phyloP scores from a whole-genome alignment of 2,329 filamentous ascomycete species.

The Purpureocillium lavendulum region DNA sequence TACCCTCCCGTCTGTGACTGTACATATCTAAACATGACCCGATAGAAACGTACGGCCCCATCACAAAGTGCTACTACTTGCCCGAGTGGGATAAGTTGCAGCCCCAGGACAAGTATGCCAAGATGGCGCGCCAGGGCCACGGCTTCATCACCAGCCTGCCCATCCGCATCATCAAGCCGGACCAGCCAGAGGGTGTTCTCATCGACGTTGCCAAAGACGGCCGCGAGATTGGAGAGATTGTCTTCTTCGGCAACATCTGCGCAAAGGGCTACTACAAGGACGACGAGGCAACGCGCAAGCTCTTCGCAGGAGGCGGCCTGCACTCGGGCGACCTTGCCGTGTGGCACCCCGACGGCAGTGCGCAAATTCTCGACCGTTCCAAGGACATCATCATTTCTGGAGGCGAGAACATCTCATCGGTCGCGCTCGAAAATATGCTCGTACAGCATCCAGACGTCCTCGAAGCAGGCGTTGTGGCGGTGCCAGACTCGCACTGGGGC shows the following conservation, averaged over 20 bases:
- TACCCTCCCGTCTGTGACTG: background rate
- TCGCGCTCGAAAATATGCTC: constrained; percentile 85
- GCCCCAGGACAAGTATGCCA: constrained; percentile 68
- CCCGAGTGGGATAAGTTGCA: constrained; percentile 75
- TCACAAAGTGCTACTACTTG: constrained; percentile 87
- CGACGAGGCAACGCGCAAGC: constrained; percentile 69
- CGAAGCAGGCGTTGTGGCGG: constrained; percentile 83
- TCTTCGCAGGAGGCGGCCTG: constrained; percentile 79
- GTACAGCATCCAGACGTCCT: constrained; percentile 81
- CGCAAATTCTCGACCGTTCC: constrained; percentile 85
- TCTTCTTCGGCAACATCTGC: constrained; percentile 88
- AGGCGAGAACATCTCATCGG: constrained; percentile 93
- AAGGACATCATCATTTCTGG: constrained; percentile 99
- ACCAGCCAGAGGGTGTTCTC: constrained; percentile 52
- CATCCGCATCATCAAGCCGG: constrained; percentile 72
- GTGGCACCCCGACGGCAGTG: constrained; percentile 82
- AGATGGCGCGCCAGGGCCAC: constrained; percentile 91
- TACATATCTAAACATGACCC: background rate
- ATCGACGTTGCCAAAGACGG: constrained; percentile 40
- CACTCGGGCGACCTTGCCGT: constrained; percentile 92
- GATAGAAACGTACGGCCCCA: constrained; percentile 84
- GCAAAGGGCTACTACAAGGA: constrained; percentile 90
- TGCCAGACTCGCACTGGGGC: constrained; percentile 86
- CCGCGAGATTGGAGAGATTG: constrained; percentile 49
- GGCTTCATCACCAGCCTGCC: constrained; percentile 80